These are phyloP conservation scores for Rhizopogon sp. DNA, from an alignment of 768 basidiomycete species.

Conservation along the genomic window DNA sequence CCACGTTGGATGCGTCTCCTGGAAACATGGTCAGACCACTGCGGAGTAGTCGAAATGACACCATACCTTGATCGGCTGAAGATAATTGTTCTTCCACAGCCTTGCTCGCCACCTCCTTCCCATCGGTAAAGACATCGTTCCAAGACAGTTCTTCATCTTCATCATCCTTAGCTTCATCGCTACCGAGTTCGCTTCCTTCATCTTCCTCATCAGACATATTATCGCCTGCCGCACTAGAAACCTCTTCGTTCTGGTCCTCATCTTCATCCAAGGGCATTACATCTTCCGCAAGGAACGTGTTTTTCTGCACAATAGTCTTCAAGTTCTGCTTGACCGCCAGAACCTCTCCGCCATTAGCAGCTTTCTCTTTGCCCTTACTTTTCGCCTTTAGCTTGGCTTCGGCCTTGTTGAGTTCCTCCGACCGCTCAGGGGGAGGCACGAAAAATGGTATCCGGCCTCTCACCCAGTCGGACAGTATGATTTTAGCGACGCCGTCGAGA, in stretches of 20 bases:
- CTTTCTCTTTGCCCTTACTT: constrained; percentile 50
- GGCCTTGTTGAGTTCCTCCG: constrained; percentile 61
- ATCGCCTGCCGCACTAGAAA: background rate
- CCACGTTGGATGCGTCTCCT: constrained; percentile 32
- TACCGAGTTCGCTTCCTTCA: constrained; percentile 36
- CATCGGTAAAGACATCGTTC: constrained; percentile 81
- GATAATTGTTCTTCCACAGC: constrained; percentile 5
- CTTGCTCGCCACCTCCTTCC: constrained; percentile 22
- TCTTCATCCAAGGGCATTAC: constrained; percentile 59
- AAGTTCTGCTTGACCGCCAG: constrained; percentile 82
- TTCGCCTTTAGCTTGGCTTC: constrained; percentile 46
- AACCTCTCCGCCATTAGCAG: constrained; percentile 31
- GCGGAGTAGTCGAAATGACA: background rate
- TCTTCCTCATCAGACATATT: constrained; percentile 17
- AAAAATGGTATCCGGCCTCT: constrained; percentile 97
- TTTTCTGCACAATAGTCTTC: constrained; percentile 84
- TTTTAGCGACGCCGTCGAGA: constrained; percentile 87
- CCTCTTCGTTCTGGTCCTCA: constrained; percentile 26
- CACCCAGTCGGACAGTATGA: constrained; percentile 95
- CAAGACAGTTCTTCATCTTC: constrained; percentile 61
- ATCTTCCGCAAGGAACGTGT: constrained; percentile 82
- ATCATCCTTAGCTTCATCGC: constrained; percentile 31
- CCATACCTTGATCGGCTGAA: constrained; percentile 17
- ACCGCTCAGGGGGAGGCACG: constrained; percentile 82
- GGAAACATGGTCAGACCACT: constrained; percentile 6